Base-by-base conservation (phyloP, 1,284 basidiomycete genomes). In the Agroathelia rolfsii region DNA sequence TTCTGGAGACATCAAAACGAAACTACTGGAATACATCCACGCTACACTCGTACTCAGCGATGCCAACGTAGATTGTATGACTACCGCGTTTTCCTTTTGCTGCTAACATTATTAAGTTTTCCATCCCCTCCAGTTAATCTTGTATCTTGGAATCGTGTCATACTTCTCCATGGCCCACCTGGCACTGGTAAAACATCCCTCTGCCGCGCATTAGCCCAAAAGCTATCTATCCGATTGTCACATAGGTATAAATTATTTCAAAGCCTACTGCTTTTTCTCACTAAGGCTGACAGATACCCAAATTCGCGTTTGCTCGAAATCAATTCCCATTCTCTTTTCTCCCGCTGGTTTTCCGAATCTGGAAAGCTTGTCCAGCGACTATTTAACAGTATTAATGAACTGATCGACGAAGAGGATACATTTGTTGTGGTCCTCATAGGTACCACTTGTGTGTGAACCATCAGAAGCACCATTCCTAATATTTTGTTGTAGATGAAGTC, bases 141-240 rank as follows among this genome's bases (percentile, higher is more conserved):
- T 15, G 79, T 97, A 15, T 82, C 88, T 0, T 96, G 92, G 89
- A 97, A 96, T 53, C 76, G 93, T 2, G 80, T 98, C 3, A 81
- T 96, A 0, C 63, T 99, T 1, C 66, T 99, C 9, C 93, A 98
- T 53, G 95, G 95, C 0, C 95, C 95, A 8, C 94, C 95, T 0
- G 94, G 95, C 0, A 98, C 95, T 0, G 95, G 95, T 12, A 98
- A 99, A 60, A 98, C 95, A 0, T 90, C 86, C 1, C 64, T 99
- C 2, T 96, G 93, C 54, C 76, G 89, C 30, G 93, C 93, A 9
- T 66, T 98, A 5, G 90, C 94, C 0, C 95, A 99, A 45, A 99
- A 98, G 50, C 69, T 98, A 3, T 79, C 90, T 0, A 92, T 98
- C 39, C 76, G 94, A 11, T 64, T 98, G 3, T 84, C 84, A 1